Base-by-base conservation (phyloP, 163 green algal species). In the Chlamydomonas reinhardtii region DNA sequence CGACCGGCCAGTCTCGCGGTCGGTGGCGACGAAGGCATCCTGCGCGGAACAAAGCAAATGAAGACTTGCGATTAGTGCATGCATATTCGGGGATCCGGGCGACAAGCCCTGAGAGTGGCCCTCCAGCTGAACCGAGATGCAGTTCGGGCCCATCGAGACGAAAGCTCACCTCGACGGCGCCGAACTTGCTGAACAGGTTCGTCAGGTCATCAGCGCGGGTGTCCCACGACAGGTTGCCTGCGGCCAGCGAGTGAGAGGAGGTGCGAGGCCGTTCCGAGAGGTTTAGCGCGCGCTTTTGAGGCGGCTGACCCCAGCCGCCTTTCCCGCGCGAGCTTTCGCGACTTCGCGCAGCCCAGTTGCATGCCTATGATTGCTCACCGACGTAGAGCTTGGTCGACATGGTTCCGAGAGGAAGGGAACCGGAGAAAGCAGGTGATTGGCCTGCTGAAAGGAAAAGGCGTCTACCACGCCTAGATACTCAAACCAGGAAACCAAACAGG, bases 1-100 rank as follows among this genome's bases (percentile, higher is more conserved):
- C 32, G 86, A 83, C 24, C 91, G 80, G 75, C 86, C 91, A 34
- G 88, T 92, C 85, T 94, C 90, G 62, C 91, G 90, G 54, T 94
- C 91, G 29, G 71, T 86, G 54, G 76, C 61, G 5, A 92, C 76
- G 54, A 90, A 90, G 8, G 76, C 66, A 20, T 91, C 87, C 80
- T 73, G 34, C 32, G 61, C 25, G 61, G 15, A 34, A 37, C 64
- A 20, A 39, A 24, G 4, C 64, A 37, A 71, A 17, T 3, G 5
- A 35, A 35, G 15, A 37, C 29, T 4, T 22, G 2, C 2, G 19
- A 5, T 24, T 24, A 71, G 29, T 4, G 29, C 29, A 71, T 22
- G 64, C 15, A 0, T 2, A 71, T 20, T 22, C 9, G 29, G n/a
- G 17, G 64, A 20, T 24, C 17, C 27, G 64, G 64, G n/a, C 6